These are phyloP conservation scores for Mycogone perniciosa DNA, from an alignment of 2,329 filamentous ascomycete species.

Conservation along the genomic window DNA sequence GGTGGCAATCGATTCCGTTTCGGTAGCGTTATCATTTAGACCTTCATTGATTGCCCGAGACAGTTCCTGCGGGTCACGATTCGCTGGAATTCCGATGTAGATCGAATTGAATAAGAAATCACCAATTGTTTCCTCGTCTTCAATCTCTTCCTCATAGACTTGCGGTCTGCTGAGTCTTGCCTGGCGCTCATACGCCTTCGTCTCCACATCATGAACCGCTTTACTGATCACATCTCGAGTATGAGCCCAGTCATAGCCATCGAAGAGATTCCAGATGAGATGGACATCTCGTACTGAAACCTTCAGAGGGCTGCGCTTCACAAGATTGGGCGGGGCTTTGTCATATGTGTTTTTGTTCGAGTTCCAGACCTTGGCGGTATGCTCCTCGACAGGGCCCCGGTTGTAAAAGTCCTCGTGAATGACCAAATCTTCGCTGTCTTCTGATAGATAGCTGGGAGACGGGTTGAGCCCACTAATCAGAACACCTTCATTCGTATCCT, in stretches of 20 bases:
- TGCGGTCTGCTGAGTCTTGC: conserved; percentile 50
- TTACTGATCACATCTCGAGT: conserved; percentile 83
- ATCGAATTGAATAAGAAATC: conserved; percentile 99
- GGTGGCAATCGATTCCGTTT: conserved; percentile 83
- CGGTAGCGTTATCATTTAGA: conserved; percentile 77
- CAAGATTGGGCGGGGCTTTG: conserved; percentile 52
- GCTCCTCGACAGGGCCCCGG: conserved; percentile 51
- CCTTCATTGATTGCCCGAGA: conserved; percentile 80
- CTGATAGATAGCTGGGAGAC: conserved; percentile 30
- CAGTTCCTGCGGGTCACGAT: conserved; percentile 76
- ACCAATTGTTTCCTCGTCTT: conserved; percentile 80
- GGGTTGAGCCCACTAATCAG: conserved; percentile 29
- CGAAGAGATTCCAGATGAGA: conserved; percentile 95
- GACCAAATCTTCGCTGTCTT: conserved; percentile 56
- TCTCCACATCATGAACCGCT: conserved; percentile 82
- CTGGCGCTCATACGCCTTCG: conserved; percentile 69
- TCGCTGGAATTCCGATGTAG: conserved; percentile 87
- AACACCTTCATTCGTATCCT: conserved; percentile 32
- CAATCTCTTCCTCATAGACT: conserved; percentile 61
- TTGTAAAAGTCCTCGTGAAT: conserved; percentile 77
- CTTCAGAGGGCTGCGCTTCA: conserved; percentile 63
- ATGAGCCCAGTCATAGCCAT: conserved; percentile 92
- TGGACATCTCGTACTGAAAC: conserved; percentile 80
- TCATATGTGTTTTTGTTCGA: conserved; percentile 71
- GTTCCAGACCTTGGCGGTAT: conserved; percentile 73